Evolutionary conservation across 768 basidiomycete genomes (phyloP), one percentile per base, ranked within the genome.

Genomic region (Termitomyces sp.): DNA sequence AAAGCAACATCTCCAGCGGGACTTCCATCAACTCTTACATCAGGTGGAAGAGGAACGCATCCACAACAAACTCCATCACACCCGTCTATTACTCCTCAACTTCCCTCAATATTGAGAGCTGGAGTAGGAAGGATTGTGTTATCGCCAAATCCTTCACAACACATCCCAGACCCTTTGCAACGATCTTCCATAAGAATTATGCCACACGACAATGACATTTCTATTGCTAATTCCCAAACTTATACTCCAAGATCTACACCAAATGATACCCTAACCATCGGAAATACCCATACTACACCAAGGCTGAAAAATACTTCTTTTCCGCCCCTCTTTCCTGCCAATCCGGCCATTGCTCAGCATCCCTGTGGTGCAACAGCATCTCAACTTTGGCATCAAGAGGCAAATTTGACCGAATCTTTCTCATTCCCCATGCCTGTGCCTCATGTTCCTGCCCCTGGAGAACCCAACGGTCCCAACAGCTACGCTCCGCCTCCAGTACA

Each of bases 61-160:
- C 62, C 46, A 55, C 63, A 59, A 59, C 64, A 59, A 59, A 56
- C 54, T 12, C 21, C 57, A 41, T 43, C 55, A 31, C 33, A 51
- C 46, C 53, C 53, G 12, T 51, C 59, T 15, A 60, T 53, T 7
- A 35, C 66, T 23, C 48, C 63, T 40, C 63, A 65, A 38, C 58
- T 77, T 12, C 79, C 82, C 9, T 64, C 71, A 1, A 67, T 74
- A 33, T 71, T 82, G n/a, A 77, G 77, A 37, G 74, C 80, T 31
- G 67, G 67, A 10, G 37, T 60, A 44, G 56, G 60, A 56, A 50
- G 59, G 17, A 45, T 19, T 10, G 54, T 53, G 8, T 58, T 59
- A 10, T 53, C 50, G 15, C 50, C 59, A 3, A 38, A 15, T 49
- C 37, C 55, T 42, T 43, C 48, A 23, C 35, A 48, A 14, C 30